A percentile compares a stretch with the other conserved stretches of the same genome.
Conservation (phyloP, 1,139 yeast genomes). For the Nakaseomyces bracarensis region DNA sequence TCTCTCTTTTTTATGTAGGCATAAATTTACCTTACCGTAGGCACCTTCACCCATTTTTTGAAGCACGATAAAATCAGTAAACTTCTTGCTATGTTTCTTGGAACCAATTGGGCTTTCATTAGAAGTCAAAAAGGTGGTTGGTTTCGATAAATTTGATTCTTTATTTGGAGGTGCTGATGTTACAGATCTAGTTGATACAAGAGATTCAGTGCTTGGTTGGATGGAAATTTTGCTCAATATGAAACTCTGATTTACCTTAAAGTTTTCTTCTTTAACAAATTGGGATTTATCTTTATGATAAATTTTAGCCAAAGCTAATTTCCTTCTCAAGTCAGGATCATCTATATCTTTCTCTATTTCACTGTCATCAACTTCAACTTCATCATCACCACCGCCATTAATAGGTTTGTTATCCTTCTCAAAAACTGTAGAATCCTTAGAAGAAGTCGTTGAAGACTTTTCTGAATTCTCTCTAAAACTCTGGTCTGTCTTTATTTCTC, state of each 20-base stretch:
- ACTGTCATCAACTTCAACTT: neutral
- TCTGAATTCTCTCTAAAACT: conserved; percentile 9
- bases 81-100: conserved; percentile 54
- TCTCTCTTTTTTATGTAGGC: conserved; percentile 46
- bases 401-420: conserved; percentile 1
- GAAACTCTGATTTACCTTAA: conserved; percentile 25
- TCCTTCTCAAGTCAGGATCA: conserved; percentile 19
- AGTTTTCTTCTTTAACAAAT: conserved; percentile 27
- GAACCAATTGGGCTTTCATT: conserved; percentile 40
- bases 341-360: conserved; percentile 8
- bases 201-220: conserved; percentile 15
- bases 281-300: conserved; percentile 27
- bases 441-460: neutral
- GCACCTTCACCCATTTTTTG: conserved; percentile 92
- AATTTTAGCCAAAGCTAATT: conserved; percentile 22
- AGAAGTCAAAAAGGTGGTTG: conserved; percentile 13
- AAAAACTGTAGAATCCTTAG: conserved; percentile 2
- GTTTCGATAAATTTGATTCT: neutral
- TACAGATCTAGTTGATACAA: conserved; percentile 5
- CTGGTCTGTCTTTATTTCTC: conserved; percentile 4
- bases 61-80: conserved; percentile 57
- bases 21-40: conserved; percentile 82
- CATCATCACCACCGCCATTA: neutral
- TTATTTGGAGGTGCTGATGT: neutral
- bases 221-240: conserved; percentile 22